Conservation (phyloP, 345 rosid species). For the Syzygium aqueum region DNA sequence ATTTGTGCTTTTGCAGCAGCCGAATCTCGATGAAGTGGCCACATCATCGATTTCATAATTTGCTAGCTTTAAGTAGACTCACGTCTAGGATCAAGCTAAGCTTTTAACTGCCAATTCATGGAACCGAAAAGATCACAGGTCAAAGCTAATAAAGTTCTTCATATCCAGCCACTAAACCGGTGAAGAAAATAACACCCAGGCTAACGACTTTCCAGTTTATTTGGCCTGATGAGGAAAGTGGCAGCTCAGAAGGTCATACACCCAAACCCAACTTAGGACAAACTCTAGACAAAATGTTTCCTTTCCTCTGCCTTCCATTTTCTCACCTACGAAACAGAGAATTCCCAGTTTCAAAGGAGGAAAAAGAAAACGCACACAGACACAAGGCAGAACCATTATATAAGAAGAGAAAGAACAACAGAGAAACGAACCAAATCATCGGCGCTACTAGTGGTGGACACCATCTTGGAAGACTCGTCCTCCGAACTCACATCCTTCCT, state of each 20-base stretch:
- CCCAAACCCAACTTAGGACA: background rate
- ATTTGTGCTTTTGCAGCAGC: background rate
- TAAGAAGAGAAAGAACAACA: background rate
- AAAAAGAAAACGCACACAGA: background rate
- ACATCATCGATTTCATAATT: background rate
- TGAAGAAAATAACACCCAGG: background rate
- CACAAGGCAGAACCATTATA: background rate
- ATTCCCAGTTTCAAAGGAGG: background rate
- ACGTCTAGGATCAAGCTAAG: background rate
- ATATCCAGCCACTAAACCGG: background rate
- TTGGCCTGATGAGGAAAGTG: background rate
- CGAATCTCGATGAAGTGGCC: background rate
- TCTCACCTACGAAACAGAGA: background rate
- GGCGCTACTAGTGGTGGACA: constrained; percentile 64
- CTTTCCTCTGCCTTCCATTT: background rate
- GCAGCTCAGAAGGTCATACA: background rate
- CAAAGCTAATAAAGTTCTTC: background rate
- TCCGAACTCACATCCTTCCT: constrained; percentile 40
- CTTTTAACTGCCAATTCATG: background rate
- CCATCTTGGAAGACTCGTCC: constrained; percentile 62
- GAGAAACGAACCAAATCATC: constrained; percentile 48
- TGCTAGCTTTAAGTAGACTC: background rate
- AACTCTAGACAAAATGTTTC: background rate
- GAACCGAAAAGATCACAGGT: background rate
- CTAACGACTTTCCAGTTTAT: background rate